phyloP scores from a whole-genome alignment of 2,329 filamentous ascomycete species.

The Aspergillus nomiae region DNA sequence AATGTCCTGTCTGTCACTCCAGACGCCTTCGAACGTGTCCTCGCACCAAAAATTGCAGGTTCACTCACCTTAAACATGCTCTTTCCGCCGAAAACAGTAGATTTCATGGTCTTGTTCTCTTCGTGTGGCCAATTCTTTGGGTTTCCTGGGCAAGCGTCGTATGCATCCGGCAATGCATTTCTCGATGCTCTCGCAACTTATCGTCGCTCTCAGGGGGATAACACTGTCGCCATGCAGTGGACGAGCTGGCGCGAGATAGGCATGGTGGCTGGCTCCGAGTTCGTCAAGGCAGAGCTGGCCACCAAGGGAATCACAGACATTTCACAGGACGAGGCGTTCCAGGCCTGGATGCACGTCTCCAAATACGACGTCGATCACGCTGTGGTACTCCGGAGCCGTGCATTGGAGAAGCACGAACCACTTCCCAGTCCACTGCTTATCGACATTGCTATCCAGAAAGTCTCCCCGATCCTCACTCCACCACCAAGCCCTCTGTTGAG shows the following conservation, averaged over 20 bases:
- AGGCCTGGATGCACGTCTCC: constrained; percentile 43
- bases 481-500: not conserved
- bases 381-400: constrained; percentile 38
- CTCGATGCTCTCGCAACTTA: constrained; percentile 11
- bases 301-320: constrained; percentile 48
- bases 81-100: constrained; percentile 8
- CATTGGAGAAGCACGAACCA: constrained; percentile 37
- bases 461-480: constrained; percentile 8
- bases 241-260: constrained; percentile 13
- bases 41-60: constrained; percentile 9
- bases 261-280: constrained; percentile 31
- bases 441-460: constrained; percentile 15
- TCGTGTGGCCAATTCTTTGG: constrained; percentile 14
- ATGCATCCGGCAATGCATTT: constrained; percentile 9
- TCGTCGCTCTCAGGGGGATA: constrained; percentile 7
- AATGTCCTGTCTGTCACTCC: not conserved
- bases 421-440: constrained; percentile 14
- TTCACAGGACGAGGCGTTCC: constrained; percentile 44
- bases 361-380: constrained; percentile 41
- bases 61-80: not conserved
- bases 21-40: constrained; percentile 2
- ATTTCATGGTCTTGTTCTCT: constrained; percentile 12
- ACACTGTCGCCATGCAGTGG: constrained; percentile 13
- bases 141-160: constrained; percentile 9
- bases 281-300: constrained; percentile 44